These are phyloP conservation scores for Phycomyces nitens DNA, from an alignment of 192 early-diverging fungal genomes.

Conservation along the genomic window DNA sequence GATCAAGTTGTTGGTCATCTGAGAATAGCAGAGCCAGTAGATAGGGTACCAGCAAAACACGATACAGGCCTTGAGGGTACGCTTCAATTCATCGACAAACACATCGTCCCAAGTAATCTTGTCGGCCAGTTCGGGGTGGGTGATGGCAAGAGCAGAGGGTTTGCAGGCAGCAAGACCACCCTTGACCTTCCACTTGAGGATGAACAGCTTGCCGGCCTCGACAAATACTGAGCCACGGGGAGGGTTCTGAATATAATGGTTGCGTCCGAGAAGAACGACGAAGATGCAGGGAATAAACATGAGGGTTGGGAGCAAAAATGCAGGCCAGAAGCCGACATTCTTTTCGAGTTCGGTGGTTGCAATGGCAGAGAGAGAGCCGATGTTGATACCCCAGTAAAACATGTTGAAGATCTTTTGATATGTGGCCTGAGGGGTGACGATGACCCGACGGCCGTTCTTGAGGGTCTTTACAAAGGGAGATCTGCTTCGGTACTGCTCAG, in stretches of 20 bases:
- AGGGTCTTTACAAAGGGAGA: slow-evolving; percentile 58
- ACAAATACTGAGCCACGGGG: slow-evolving; percentile 61
- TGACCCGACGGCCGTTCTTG: slow-evolving; percentile 55
- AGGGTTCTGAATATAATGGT: slow-evolving; percentile 49
- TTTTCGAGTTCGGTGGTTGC: slow-evolving; percentile 58
- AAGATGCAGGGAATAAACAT: slow-evolving; percentile 51
- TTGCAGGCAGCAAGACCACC: slow-evolving; percentile 59
- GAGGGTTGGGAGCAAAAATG: slow-evolving; percentile 51
- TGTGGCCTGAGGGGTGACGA: slow-evolving; percentile 67
- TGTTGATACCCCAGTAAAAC: slow-evolving; percentile 80
- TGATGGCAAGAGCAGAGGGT: slow-evolving; percentile 46
- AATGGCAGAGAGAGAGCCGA: slow-evolving; percentile 63
- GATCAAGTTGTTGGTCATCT: slow-evolving; percentile 64
- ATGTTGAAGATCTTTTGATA: slow-evolving; percentile 79
- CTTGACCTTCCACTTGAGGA: slow-evolving; percentile 17
- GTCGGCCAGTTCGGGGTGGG: slow-evolving; percentile 22
- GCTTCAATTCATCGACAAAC: slow-evolving; percentile 68
- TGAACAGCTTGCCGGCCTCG: slow-evolving; percentile 33
- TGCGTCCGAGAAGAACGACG: slow-evolving; percentile 48
- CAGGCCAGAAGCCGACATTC: slow-evolving; percentile 56
- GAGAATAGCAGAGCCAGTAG: slow-evolving; percentile 72
- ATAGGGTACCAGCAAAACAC: slow-evolving; percentile 71
- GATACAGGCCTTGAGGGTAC: slow-evolving; percentile 59
- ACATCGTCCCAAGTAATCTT: slow-evolving; percentile 64
- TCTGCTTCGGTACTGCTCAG: slow-evolving; percentile 61